These are phyloP conservation scores for Monosporascus cannonballus DNA, from an alignment of 2,329 filamentous ascomycete genomes.

Conservation along the genomic window DNA sequence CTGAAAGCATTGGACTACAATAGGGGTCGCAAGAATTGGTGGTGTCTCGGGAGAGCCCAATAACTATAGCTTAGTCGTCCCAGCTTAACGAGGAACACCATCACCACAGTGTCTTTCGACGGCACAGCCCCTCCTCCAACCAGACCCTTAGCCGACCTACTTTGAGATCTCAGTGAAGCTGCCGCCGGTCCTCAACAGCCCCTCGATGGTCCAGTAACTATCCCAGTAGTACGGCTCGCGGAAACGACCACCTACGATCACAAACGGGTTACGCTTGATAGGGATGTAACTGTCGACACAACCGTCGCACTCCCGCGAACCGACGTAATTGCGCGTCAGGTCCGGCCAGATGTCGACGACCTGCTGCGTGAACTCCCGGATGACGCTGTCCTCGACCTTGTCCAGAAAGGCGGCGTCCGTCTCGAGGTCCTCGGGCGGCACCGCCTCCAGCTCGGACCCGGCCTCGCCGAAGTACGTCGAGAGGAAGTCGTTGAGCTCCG, in stretches of 20 bases:
- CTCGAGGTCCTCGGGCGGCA: conserved; percentile 43
- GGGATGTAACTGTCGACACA: conserved; percentile 62
- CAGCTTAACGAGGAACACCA: neutral
- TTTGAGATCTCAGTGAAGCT: conserved; percentile 56
- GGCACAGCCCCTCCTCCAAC: too few species aligned
- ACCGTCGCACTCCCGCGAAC: conserved; percentile 45
- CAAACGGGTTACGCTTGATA: conserved; percentile 56
- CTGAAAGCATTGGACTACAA: neutral
- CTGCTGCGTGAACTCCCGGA: conserved; percentile 54
- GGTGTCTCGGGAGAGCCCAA: too few species aligned
- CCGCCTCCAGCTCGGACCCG: conserved; percentile 54
- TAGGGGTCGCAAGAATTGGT: neutral
- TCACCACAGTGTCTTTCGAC: neutral
- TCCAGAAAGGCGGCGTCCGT: conserved; percentile 54
- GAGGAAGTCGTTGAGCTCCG: conserved; percentile 56
- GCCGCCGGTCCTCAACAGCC: conserved; percentile 58
- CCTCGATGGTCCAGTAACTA: conserved; percentile 63
- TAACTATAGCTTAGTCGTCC: neutral
- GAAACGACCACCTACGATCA: conserved; percentile 67
- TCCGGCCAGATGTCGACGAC: conserved; percentile 67
- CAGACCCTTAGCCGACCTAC: conserved; percentile 8
- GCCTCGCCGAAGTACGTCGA: conserved; percentile 56
- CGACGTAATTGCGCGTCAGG: conserved; percentile 53
- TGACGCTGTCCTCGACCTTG: conserved; percentile 49
- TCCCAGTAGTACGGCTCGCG: conserved; percentile 69